phyloP scores from a whole-genome alignment of 2,329 filamentous ascomycete species.

The Colletotrichum sp. region DNA sequence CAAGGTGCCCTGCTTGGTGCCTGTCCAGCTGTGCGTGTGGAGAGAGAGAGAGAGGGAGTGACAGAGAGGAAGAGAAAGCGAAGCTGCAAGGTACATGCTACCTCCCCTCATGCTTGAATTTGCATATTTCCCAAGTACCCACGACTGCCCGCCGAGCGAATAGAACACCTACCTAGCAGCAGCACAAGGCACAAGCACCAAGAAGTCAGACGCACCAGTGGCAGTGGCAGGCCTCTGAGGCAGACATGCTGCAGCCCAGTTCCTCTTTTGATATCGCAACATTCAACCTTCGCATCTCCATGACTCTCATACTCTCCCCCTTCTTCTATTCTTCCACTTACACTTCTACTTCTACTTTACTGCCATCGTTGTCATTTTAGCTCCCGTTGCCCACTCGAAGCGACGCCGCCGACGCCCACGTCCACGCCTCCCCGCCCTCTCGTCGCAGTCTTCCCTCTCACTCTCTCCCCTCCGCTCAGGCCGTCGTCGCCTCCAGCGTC shows the following conservation, averaged over 20 bases:
- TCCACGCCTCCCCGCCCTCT: neutral
- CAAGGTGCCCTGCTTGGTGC: neutral
- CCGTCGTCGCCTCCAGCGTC: neutral
- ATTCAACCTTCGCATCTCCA: slow-evolving; percentile 12
- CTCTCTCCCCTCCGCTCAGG: slow-evolving; percentile 2
- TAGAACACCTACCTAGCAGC: neutral
- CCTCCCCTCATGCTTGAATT: neutral
- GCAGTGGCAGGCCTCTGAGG: slow-evolving; percentile 16
- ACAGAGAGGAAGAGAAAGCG: neutral
- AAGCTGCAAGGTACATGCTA: neutral
- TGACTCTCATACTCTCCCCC: slow-evolving; percentile 5
- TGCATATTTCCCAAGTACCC: neutral
- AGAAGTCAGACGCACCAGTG: neutral
- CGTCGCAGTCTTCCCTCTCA: neutral
- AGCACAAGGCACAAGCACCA: neutral
- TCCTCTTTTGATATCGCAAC: slow-evolving; percentile 19
- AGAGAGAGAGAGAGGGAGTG: neutral
- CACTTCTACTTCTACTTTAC: neutral
- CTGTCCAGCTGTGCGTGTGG: neutral
- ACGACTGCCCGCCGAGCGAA: neutral
- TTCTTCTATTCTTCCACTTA: slow-evolving; percentile 6
- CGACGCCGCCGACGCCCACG: neutral
- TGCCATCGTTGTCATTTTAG: slow-evolving; percentile 8
- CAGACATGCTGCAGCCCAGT: slow-evolving; percentile 18
- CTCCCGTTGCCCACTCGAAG: neutral